A percentile compares a stretch with the other conserved stretches of the same genome.
Conservation (phyloP, 2,329 filamentous ascomycete genomes). For the Diaporthe longicolla region DNA sequence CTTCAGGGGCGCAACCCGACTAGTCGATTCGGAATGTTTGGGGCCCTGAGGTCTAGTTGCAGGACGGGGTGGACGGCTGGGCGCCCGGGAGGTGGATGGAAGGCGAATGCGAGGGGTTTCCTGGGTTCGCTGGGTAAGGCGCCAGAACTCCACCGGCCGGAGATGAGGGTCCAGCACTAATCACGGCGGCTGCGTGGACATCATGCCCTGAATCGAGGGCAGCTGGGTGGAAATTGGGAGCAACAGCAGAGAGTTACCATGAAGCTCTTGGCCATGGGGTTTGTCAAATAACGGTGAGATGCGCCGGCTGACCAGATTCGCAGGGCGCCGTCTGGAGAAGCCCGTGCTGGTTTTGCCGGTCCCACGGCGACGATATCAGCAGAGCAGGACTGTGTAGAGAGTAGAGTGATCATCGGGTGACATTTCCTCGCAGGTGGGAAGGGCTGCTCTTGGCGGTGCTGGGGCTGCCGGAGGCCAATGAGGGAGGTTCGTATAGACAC, state of each 20-base stretch:
- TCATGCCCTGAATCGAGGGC: constrained; percentile 28
- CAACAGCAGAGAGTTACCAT: constrained; percentile 21
- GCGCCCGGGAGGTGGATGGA: not conserved
- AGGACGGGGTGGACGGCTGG: constrained; percentile 22
- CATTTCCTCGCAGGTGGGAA: constrained; percentile 17
- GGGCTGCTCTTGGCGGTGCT: constrained; percentile 12
- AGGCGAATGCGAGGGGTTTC: constrained; percentile 5
- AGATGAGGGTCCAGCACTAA: constrained; percentile 40
- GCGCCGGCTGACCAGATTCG: constrained; percentile 15
- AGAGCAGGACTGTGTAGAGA: not conserved
- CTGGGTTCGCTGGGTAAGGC: constrained; percentile 7
- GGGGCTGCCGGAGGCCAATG: constrained; percentile 23
- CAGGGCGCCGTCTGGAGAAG: not conserved
- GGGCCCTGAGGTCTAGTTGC: constrained; percentile 2
- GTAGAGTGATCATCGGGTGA: constrained; percentile 33
- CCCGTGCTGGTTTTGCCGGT: constrained; percentile 1
- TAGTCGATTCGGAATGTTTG: constrained; percentile 17
- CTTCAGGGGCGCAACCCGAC: constrained; percentile 29
- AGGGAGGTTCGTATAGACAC: constrained; percentile 2
- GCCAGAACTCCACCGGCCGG: constrained; percentile 39
- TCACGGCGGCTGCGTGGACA: constrained; percentile 33
- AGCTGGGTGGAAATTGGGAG: constrained; percentile 26
- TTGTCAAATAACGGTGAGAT: constrained; percentile 26
- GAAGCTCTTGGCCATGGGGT: constrained; percentile 27
- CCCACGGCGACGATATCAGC: constrained; percentile 13